Percentiles rank a stretch among this genome's conserved stretches.
Evolutionary conservation across 495 filamentous ascomycete species (phyloP).

Genomic region (Talaromyces proteolyticus): DNA sequence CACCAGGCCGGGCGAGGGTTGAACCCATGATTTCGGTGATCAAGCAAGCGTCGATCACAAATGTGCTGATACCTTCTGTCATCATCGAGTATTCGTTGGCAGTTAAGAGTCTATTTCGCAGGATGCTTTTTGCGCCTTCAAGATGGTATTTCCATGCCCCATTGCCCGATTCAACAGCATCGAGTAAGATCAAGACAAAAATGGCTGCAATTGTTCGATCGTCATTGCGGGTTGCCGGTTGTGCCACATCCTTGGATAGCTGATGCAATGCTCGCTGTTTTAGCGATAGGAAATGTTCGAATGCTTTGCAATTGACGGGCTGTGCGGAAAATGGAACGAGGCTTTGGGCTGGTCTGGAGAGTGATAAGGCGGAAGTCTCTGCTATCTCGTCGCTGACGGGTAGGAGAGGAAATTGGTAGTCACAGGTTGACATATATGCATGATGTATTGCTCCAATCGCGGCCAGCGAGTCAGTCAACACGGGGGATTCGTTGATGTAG

Average conservation of each 20-base stretch:
- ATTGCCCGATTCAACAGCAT: constrained; percentile 39
- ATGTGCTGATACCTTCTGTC: constrained; percentile 32
- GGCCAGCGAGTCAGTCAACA: constrained; percentile 30
- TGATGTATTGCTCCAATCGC: constrained; percentile 39
- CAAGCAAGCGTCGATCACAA: constrained; percentile 37
- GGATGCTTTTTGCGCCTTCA: constrained; percentile 39
- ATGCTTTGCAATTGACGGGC: constrained; percentile 23
- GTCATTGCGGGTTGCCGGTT: constrained; percentile 31
- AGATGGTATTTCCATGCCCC: constrained; percentile 43
- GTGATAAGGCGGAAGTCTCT: background rate
- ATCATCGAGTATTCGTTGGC: constrained; percentile 13
- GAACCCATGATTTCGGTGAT: constrained; percentile 46
- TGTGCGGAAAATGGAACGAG: constrained; percentile 22
- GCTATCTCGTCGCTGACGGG: constrained; percentile 3
- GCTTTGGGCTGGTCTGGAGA: constrained; percentile 11
- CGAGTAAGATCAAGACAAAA: constrained; percentile 36
- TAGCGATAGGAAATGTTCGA: constrained; percentile 34
- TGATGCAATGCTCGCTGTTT: constrained; percentile 39
- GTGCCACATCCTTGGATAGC: constrained; percentile 29
- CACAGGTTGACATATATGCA: constrained; percentile 25
- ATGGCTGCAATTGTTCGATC: constrained; percentile 35
- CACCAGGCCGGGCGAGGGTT: constrained; percentile 38
- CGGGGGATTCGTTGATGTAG: constrained; percentile 31
- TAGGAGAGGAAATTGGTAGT: background rate
- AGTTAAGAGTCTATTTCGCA: constrained; percentile 23